phyloP scores from a whole-genome alignment of 1,139 yeast species.

The Geotrichum aggregatum region DNA sequence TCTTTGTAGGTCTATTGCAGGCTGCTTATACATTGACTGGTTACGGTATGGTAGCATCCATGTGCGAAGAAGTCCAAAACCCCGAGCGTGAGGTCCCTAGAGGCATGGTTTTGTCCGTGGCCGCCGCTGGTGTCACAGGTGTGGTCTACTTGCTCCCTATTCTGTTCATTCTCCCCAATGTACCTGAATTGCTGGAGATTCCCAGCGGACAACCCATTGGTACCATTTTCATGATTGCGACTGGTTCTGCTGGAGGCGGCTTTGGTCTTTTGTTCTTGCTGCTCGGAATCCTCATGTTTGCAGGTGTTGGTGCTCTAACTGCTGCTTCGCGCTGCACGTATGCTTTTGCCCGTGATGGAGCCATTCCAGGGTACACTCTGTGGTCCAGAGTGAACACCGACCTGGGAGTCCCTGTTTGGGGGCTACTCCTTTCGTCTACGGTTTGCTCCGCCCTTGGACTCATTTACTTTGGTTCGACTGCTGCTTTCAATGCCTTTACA shows the following conservation, averaged over 20 bases:
- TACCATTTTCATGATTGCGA: slow-evolving; percentile 56
- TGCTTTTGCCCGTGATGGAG: slow-evolving; percentile 81
- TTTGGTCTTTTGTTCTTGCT: slow-evolving; percentile 37
- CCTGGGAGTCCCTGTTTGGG: slow-evolving; percentile 62
- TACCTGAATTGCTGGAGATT: slow-evolving; percentile 48
- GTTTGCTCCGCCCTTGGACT: slow-evolving; percentile 59
- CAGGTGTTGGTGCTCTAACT: slow-evolving; percentile 44
- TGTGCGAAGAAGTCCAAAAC: slow-evolving; percentile 74
- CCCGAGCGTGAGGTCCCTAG: slow-evolving; percentile 74
- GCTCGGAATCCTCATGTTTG: slow-evolving; percentile 46
- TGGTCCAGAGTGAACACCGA: slow-evolving; percentile 66
- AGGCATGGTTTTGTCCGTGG: slow-evolving; percentile 63
- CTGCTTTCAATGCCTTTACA: slow-evolving; percentile 78
- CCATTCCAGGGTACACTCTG: slow-evolving; percentile 58
- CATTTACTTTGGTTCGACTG: slow-evolving; percentile 60
- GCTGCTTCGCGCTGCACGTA: slow-evolving; percentile 78
- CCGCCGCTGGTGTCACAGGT: slow-evolving; percentile 63
- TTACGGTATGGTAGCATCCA: slow-evolving; percentile 73
- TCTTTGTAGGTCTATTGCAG: slow-evolving; percentile 61
- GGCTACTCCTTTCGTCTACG: slow-evolving; percentile 61
- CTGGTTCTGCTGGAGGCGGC: slow-evolving; percentile 56
- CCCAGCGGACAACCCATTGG: slow-evolving; percentile 47
- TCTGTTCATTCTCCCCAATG: slow-evolving; percentile 64
- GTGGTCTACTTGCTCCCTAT: slow-evolving; percentile 67
- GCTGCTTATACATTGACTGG: slow-evolving; percentile 79